Percentiles rank a stretch among this genome's conserved stretches.
Evolutionary conservation across 176 grass and related monocot genomes (phyloP).

Genomic region (Bromus sterilis): DNA sequence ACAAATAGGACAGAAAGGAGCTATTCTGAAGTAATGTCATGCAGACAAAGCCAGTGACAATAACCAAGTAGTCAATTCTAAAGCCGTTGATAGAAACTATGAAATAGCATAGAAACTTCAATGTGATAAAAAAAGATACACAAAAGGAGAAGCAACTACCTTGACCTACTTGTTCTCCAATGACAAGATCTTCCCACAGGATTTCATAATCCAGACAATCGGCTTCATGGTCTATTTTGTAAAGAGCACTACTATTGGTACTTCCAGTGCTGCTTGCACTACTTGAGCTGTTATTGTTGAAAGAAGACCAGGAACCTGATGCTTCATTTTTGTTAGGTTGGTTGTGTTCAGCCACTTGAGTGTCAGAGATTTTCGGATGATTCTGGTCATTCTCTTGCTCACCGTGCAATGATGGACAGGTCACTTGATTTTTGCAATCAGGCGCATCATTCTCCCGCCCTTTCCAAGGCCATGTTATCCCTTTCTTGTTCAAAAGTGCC

Average conservation of each 20-base stretch:
- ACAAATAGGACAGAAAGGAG: not conserved
- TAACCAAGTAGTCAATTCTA: not conserved
- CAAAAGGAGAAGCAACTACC: slow-evolving; percentile 50
- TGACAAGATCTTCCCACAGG: slow-evolving; percentile 92
- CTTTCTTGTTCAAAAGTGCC: slow-evolving; percentile 75
- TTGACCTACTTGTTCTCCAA: slow-evolving; percentile 97
- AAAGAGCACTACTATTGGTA: slow-evolving; percentile 72
- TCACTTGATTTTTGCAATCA: slow-evolving; percentile 50
- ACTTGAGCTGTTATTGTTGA: slow-evolving; percentile 90
- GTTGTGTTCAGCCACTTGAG: slow-evolving; percentile 41
- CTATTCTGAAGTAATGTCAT: not conserved
- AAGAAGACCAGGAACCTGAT: slow-evolving; percentile 86
- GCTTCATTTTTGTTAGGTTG: slow-evolving; percentile 51
- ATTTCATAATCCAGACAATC: slow-evolving; percentile 99
- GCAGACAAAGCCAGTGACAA: not conserved
- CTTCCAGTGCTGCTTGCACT: slow-evolving; percentile 92
- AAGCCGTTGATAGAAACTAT: not conserved
- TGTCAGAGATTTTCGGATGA: slow-evolving; percentile 45
- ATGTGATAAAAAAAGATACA: not conserved
- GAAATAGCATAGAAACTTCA: not conserved
- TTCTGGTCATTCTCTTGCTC: slow-evolving; percentile 51
- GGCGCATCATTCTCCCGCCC: slow-evolving; percentile 50
- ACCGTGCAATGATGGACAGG: slow-evolving; percentile 64
- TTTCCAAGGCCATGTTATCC: slow-evolving; percentile 95
- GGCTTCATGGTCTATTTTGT: slow-evolving; percentile 77